phyloP scores from a whole-genome alignment of 169 alveolate species.

The Cryptosporidium baileyi region DNA sequence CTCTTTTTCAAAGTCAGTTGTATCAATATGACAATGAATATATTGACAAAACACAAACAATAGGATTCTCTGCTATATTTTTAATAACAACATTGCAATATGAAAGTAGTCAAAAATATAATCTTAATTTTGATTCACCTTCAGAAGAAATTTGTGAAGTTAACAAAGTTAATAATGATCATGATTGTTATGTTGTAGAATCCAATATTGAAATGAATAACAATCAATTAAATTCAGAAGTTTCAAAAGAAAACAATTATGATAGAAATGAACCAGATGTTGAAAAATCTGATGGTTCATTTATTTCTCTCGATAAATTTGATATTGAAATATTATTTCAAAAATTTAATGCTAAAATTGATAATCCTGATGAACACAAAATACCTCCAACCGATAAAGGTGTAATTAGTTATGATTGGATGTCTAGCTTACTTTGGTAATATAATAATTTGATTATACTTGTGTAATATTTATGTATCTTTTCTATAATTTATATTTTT shows the following conservation, averaged over 20 bases:
- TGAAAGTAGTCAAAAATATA: too few relatives aligned
- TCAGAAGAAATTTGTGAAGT: neutral
- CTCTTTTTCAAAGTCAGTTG: conserved; percentile 21
- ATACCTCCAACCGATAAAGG: conserved; percentile 52
- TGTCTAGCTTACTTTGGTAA: conserved; percentile 27
- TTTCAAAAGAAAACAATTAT: too few relatives aligned
- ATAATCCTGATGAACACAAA: neutral
- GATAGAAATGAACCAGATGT: too few relatives aligned
- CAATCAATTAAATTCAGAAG: too few relatives aligned
- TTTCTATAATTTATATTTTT: too few relatives aligned
- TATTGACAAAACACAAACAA: conserved; percentile 36
- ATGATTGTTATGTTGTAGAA: too few relatives aligned
- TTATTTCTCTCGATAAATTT: neutral
- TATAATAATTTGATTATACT: neutral
- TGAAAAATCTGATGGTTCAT: too few relatives aligned
- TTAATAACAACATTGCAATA: conserved; percentile 14
- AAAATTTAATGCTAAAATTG: neutral
- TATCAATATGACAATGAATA: conserved; percentile 3
- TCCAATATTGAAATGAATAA: too few relatives aligned
- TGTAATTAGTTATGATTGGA: conserved; percentile 28
- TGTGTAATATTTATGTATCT: too few relatives aligned
- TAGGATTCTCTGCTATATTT: conserved; percentile 65
- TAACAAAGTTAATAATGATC: too few relatives aligned
- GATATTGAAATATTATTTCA: neutral
- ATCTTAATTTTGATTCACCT: conserved; percentile 12